phyloP scores from a whole-genome alignment of 148 eudicot species.

The Hydrangea macrophylla region DNA sequence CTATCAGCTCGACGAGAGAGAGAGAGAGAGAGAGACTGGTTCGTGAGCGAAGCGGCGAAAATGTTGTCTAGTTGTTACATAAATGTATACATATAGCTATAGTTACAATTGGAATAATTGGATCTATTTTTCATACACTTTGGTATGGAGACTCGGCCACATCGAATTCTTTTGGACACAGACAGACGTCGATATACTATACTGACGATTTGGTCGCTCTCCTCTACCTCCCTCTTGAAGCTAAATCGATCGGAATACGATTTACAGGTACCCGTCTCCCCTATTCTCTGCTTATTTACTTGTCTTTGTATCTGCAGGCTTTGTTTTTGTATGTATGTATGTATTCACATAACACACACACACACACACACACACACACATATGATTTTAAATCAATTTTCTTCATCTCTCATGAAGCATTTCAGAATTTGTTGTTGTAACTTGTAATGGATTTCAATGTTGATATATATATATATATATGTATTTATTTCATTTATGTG shows the following conservation, averaged over 20 bases:
- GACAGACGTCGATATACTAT: slow-evolving; percentile 58
- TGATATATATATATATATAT: too few relatives aligned
- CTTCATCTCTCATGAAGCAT: not conserved
- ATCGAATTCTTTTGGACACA: slow-evolving; percentile 46
- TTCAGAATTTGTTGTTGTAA: not conserved
- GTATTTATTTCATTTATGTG: too few relatives aligned
- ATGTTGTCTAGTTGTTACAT: slow-evolving; percentile 20
- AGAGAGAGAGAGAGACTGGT: too few relatives aligned
- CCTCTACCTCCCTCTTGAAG: slow-evolving; percentile 56
- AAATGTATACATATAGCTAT: slow-evolving; percentile 4
- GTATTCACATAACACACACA: too few relatives aligned
- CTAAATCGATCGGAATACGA: slow-evolving; percentile 47
- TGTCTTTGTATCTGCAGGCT: not conserved
- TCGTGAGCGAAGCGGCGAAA: not conserved
- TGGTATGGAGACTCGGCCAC: slow-evolving; percentile 25
- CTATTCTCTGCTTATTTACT: not conserved
- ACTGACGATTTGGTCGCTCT: slow-evolving; percentile 57
- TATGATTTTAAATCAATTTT: too few relatives aligned
- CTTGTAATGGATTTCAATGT: not conserved
- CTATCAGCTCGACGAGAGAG: not conserved
- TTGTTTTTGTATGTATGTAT: too few relatives aligned
- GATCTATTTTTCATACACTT: not conserved
- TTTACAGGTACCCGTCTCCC: slow-evolving; percentile 49
- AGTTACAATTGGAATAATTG: not conserved
- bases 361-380: not conserved